These are phyloP conservation scores for Pichia sp. DNA, from an alignment of 1,139 yeast species.

Conservation along the genomic window DNA sequence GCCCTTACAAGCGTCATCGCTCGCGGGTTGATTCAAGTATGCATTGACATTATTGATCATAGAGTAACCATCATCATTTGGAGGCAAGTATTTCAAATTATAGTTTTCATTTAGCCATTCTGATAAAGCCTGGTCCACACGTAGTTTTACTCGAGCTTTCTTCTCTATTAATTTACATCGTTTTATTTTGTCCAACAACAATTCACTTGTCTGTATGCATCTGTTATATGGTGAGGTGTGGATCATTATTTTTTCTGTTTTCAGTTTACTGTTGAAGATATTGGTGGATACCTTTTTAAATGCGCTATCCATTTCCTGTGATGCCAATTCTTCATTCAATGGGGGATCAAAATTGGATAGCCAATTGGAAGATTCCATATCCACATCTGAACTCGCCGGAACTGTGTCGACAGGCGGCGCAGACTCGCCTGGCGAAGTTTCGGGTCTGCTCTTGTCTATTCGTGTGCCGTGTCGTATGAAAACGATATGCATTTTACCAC, in stretches of 20 bases:
- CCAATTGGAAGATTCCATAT: constrained; percentile 21
- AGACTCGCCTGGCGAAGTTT: constrained; percentile 12
- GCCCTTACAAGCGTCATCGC: constrained; percentile 1
- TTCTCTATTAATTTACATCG: constrained; percentile 3
- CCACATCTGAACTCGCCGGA: constrained; percentile 6
- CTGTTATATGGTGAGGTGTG: constrained; percentile 80
- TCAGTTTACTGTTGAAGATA: constrained; percentile 2
- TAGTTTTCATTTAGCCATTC: constrained; percentile 34
- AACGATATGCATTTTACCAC: constrained; percentile 25
- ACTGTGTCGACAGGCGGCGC: constrained; percentile 2
- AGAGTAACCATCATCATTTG: constrained; percentile 34
- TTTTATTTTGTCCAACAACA: constrained; percentile 19
- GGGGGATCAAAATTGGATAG: constrained; percentile 30
- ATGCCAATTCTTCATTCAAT: constrained; percentile 18
- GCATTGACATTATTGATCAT: constrained; percentile 30
- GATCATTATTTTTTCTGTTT: constrained; percentile 17
- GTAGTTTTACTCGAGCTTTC: constrained; percentile 16
- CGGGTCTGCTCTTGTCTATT: constrained; percentile 21
- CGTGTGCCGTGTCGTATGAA: constrained; percentile 27
- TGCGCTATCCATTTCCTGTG: constrained; percentile 22
- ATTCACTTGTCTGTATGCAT: constrained; percentile 76
- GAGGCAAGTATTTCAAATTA: constrained; percentile 31
- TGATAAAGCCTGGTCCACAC: constrained; percentile 32
- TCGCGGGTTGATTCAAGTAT: constrained; percentile 22
- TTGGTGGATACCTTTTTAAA: constrained; percentile 19